phyloP scores from a whole-genome alignment of 371 early-diverging fungal species.

The Nematocida major region DNA sequence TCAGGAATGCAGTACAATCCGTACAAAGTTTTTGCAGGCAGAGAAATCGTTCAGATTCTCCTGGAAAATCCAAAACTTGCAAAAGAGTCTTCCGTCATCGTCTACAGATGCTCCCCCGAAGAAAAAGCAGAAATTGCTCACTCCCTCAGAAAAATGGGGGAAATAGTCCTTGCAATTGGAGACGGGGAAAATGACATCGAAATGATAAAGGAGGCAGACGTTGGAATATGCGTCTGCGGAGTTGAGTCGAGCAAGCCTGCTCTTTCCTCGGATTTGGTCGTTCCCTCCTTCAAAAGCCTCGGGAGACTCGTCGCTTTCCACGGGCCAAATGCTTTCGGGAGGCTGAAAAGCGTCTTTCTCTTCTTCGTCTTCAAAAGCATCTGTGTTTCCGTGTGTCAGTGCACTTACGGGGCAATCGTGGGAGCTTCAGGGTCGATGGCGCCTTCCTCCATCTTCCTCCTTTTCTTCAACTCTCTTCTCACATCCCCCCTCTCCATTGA shows the following conservation, averaged over 20 bases:
- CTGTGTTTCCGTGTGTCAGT: conserved; percentile 62
- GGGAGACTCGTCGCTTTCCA: conserved; percentile 83
- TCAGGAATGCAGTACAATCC: conserved; percentile 43
- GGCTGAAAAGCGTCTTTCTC: conserved; percentile 60
- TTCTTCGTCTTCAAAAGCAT: conserved; percentile 65
- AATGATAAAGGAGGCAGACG: conserved; percentile 94
- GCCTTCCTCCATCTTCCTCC: conserved; percentile 62
- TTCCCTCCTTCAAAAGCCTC: conserved; percentile 80
- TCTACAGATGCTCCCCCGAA: conserved; percentile 74
- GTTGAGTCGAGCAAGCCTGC: conserved; percentile 95
- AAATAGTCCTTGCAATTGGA: conserved; percentile 77
- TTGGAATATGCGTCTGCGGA: conserved; percentile 94
- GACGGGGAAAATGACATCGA: conserved; percentile 98
- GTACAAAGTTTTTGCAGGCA: conserved; percentile 12
- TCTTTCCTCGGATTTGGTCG: conserved; percentile 87
- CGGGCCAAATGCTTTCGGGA: conserved; percentile 66
- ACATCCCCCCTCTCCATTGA: conserved; percentile 63
- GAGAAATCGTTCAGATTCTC: conserved; percentile 10
- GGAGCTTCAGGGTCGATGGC: conserved; percentile 62
- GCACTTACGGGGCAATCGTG: conserved; percentile 61
- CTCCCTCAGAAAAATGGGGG: conserved; percentile 73
- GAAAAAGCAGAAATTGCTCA: conserved; percentile 84
- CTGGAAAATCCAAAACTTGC: background rate
- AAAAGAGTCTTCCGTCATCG: conserved; percentile 33
- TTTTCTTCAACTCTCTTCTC: conserved; percentile 64